These are phyloP conservation scores for Gynandropsis gynandra DNA, from an alignment of 345 rosid genomes.

Conservation along the genomic window DNA sequence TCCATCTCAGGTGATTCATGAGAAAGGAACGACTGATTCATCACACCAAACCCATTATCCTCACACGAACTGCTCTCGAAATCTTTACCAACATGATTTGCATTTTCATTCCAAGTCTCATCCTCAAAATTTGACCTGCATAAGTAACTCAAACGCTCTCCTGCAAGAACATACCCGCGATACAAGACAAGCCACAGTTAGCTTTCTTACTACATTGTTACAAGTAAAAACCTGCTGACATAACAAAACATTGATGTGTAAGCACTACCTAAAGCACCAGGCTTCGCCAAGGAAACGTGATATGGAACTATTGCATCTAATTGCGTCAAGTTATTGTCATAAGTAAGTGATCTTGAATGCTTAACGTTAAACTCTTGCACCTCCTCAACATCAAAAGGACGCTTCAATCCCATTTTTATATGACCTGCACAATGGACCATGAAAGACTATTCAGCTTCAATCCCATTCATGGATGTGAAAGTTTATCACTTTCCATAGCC, in stretches of 20 bases:
- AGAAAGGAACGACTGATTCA: constrained; percentile 27
- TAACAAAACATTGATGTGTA: background rate
- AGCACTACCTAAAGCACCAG: constrained; percentile 27
- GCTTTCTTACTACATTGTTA: background rate
- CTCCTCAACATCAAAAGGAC: constrained; percentile 47
- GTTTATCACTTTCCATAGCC: too few species aligned
- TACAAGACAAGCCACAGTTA: constrained; percentile 10
- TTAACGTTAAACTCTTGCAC: constrained; percentile 36
- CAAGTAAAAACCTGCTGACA: background rate
- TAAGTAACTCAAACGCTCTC: constrained; percentile 19
- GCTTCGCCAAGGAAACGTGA: constrained; percentile 16
- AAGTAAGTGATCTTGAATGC: constrained; percentile 37
- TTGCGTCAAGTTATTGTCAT: constrained; percentile 21
- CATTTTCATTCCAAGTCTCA: constrained; percentile 6
- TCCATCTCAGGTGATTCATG: constrained; percentile 29
- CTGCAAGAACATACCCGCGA: constrained; percentile 17
- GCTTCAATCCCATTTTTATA: constrained; percentile 40
- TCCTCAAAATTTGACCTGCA: constrained; percentile 15
- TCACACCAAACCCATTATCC: constrained; percentile 19
- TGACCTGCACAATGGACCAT: background rate
- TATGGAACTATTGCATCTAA: constrained; percentile 23
- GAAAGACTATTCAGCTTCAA: too few species aligned
- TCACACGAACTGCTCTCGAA: constrained; percentile 24
- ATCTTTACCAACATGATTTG: constrained; percentile 24
- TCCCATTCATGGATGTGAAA: too few species aligned